Evolutionary conservation across 352 stramenopile genomes (phyloP).

Genomic region (Lagenidium sp.): DNA sequence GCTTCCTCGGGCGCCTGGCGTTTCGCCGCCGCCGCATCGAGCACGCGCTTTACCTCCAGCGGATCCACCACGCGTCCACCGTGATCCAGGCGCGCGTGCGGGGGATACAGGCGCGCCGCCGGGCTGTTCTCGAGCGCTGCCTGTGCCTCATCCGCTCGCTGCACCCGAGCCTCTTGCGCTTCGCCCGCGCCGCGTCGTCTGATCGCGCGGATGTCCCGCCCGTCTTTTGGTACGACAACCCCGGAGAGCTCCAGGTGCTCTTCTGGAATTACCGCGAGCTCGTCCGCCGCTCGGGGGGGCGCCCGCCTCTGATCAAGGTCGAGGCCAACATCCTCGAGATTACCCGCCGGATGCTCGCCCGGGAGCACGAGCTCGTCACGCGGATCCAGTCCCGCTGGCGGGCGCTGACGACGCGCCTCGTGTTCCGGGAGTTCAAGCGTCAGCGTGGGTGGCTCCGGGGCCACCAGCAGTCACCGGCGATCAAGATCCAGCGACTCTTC

Average conservation of each 20-base stretch:
- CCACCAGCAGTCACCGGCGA: constrained; percentile 50
- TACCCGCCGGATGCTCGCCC: constrained; percentile 41
- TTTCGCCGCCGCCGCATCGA: constrained; percentile 35
- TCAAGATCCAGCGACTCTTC: constrained; percentile 66
- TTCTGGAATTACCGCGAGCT: constrained; percentile 77
- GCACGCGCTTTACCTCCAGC: constrained; percentile 34
- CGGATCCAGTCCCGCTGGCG: constrained; percentile 62
- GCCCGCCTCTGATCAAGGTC: constrained; percentile 54
- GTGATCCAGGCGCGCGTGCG: constrained; percentile 50
- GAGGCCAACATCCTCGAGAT: constrained; percentile 73
- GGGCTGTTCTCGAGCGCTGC: constrained; percentile 56
- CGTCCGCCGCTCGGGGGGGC: constrained; percentile 44
- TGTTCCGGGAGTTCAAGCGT: constrained; percentile 56
- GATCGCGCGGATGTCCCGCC: constrained; percentile 23
- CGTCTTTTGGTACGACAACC: constrained; percentile 78
- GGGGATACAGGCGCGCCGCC: constrained; percentile 46
- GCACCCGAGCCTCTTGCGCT: constrained; percentile 36
- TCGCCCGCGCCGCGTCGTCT: constrained; percentile 21
- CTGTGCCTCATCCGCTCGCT: constrained; percentile 46
- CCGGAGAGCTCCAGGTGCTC: constrained; percentile 43
- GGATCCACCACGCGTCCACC: constrained; percentile 38
- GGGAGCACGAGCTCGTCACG: constrained; percentile 55
- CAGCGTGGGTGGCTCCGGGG: constrained; percentile 51
- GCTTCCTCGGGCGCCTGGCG: constrained; percentile 48
- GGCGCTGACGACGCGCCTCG: constrained; percentile 44